A percentile compares a stretch with the other conserved stretches of the same genome.
Conservation (phyloP, 1,284 basidiomycete genomes). For the Ustilago trichophora region DNA sequence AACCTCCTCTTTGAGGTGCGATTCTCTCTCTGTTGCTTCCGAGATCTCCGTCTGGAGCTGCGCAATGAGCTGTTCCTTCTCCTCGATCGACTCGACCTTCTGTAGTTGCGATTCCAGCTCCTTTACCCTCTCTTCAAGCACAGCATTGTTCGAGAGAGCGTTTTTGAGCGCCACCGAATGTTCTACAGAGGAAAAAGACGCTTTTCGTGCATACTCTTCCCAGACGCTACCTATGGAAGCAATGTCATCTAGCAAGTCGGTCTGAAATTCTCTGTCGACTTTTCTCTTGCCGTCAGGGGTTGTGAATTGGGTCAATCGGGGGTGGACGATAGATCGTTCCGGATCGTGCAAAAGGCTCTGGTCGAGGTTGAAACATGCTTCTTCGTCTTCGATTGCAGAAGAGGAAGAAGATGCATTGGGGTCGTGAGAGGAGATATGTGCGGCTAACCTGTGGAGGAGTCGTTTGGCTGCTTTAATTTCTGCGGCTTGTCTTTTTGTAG, state of each 20-base stretch:
- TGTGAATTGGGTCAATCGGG: conserved; percentile 5
- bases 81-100: background rate
- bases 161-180: conserved; percentile 1
- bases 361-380: conserved; percentile 11
- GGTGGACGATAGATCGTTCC: conserved; percentile 16
- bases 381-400: background rate
- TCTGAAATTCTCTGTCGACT: conserved; percentile 1
- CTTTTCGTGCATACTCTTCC: conserved; percentile 7
- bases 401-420: no score
- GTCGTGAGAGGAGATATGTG: conserved; percentile 6
- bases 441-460: conserved; percentile 10
- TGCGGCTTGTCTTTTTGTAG: background rate
- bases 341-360: conserved; percentile 23
- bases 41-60: conserved; percentile 1
- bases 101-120: background rate
- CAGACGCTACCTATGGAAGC: conserved; percentile 1
- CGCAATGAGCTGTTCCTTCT: background rate
- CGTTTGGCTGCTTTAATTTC: conserved; percentile 11
- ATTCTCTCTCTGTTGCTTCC: conserved; percentile 1
- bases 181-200: conserved; percentile 14
- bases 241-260: conserved; percentile 37
- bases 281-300: conserved; percentile 21
- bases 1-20: background rate
- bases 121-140: background rate
- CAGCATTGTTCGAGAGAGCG: background rate